Evolutionary conservation across 2,329 filamentous ascomycete genomes (phyloP).

Genomic region (Aspergillus fumigatus): DNA sequence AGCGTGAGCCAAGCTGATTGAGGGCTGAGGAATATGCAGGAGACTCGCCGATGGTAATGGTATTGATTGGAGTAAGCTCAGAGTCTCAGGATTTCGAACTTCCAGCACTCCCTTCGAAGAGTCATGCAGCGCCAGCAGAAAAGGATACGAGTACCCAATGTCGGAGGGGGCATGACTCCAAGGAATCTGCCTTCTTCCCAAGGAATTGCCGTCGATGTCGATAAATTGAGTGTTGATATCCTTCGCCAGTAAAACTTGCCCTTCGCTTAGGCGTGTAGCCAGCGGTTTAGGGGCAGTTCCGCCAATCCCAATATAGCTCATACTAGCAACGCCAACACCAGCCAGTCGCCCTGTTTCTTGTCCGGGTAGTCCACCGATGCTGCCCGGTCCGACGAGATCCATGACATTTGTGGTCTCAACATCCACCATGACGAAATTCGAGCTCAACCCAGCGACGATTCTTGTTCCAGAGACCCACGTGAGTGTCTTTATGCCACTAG

Average conservation of each 20-base stretch:
- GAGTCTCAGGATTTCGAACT: conserved; percentile 84
- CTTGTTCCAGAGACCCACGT: conserved; percentile 88
- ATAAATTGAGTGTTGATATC: conserved; percentile 95
- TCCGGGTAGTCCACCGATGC: conserved; percentile 60
- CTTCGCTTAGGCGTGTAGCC: conserved; percentile 74
- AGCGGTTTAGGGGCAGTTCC: conserved; percentile 88
- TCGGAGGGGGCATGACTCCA: conserved; percentile 86
- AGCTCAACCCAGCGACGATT: conserved; percentile 84
- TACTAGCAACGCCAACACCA: conserved; percentile 75
- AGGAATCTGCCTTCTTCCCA: conserved; percentile 83
- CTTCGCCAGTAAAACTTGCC: conserved; percentile 88
- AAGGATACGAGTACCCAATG: conserved; percentile 95
- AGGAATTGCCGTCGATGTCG: conserved; percentile 71
- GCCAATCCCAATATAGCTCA: conserved; percentile 95
- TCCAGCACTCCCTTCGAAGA: conserved; percentile 80
- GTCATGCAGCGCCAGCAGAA: conserved; percentile 80
- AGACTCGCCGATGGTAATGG: conserved; percentile 75
- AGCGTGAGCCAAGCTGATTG: conserved; percentile 88
- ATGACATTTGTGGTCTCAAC: conserved; percentile 67
- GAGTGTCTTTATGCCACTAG: conserved; percentile 79
- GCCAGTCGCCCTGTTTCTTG: conserved; percentile 72
- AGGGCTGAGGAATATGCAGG: conserved; percentile 87
- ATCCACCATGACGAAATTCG: conserved; percentile 86
- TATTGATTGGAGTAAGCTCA: conserved; percentile 84
- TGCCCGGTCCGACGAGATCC: conserved; percentile 74